Percentiles rank a stretch among this genome's conserved stretches.
Conservation (phyloP, 176 grass and related monocot genomes). For the Leersia perrieri region DNA sequence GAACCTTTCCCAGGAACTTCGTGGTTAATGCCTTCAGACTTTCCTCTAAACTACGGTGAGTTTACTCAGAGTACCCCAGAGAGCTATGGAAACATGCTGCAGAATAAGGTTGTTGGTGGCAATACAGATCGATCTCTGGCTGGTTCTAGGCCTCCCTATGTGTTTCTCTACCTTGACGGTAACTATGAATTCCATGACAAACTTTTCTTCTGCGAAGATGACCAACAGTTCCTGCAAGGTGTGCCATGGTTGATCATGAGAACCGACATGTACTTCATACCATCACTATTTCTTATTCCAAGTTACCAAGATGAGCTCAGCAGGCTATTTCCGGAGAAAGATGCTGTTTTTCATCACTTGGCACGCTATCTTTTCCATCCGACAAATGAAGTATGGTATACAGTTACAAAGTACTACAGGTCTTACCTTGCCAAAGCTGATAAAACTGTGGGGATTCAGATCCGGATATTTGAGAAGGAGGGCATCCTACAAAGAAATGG, state of each 20-base stretch:
- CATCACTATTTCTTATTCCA: constrained; percentile 60
- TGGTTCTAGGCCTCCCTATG: constrained; percentile 32
- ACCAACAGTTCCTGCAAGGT: constrained; percentile 55
- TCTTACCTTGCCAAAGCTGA: constrained; percentile 53
- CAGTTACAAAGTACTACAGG: constrained; percentile 53
- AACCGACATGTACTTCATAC: constrained; percentile 67
- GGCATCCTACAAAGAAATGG: constrained; percentile 52
- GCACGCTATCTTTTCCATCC: constrained; percentile 74
- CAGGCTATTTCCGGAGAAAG: constrained; percentile 66
- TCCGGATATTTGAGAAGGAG: constrained; percentile 46
- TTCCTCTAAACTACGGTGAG: constrained; percentile 49
- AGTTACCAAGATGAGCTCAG: constrained; percentile 52
- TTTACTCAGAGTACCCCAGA: constrained; percentile 32
- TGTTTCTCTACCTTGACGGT: constrained; percentile 63
- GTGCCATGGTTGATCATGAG: constrained; percentile 67
- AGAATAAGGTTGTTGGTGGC: constrained; percentile 36
- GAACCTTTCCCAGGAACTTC: constrained; percentile 75
- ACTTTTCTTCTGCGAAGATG: constrained; percentile 73
- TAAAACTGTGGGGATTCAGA: constrained; percentile 61
- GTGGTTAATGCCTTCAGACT: constrained; percentile 72
- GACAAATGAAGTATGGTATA: constrained; percentile 56
- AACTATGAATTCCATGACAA: constrained; percentile 49
- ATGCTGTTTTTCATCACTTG: constrained; percentile 73
- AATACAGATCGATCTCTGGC: constrained; percentile 33
- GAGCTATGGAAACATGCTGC: constrained; percentile 71